phyloP scores from a whole-genome alignment of 2,329 filamentous ascomycete species.

The Pyrenophora seminiperda region DNA sequence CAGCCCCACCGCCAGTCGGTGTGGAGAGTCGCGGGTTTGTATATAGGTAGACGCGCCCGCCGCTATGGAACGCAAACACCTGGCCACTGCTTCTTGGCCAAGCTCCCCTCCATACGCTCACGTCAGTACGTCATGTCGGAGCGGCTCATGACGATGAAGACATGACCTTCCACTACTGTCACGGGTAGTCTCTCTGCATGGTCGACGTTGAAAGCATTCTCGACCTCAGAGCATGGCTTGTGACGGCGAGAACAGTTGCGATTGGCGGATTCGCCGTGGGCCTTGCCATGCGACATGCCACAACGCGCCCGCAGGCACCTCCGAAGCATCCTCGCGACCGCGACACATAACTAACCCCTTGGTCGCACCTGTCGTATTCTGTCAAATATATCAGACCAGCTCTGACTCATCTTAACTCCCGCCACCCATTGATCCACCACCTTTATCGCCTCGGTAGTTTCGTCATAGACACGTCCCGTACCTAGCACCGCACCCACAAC shows the following conservation, averaged over 20 bases:
- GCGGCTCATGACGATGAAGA: slow-evolving; percentile 1
- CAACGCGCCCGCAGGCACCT: slow-evolving; percentile 20
- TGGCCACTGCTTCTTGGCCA: slow-evolving; percentile 1
- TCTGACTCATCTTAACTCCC: slow-evolving; percentile 26
- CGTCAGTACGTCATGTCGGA: background rate
- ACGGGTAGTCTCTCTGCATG: slow-evolving; percentile 12
- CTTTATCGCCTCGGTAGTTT: slow-evolving; percentile 35
- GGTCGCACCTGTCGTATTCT: slow-evolving; percentile 14
- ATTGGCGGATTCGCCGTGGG: slow-evolving; percentile 35
- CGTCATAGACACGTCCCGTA: slow-evolving; percentile 35
- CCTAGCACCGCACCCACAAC: slow-evolving; percentile 23
- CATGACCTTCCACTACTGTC: slow-evolving; percentile 7
- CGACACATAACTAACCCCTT: slow-evolving; percentile 18
- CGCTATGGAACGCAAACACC: slow-evolving; percentile 5
- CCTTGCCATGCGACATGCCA: slow-evolving; percentile 26
- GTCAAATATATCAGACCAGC: slow-evolving; percentile 11
- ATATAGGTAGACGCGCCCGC: slow-evolving; percentile 17
- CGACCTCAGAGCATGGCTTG: slow-evolving; percentile 32
- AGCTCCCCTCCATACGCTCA: background rate
- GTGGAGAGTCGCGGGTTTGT: slow-evolving; percentile 26
- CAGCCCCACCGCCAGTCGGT: slow-evolving; percentile 31
- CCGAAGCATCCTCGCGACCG: slow-evolving; percentile 13
- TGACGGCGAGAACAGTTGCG: slow-evolving; percentile 26
- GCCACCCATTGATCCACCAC: slow-evolving; percentile 18
- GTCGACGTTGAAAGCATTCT: slow-evolving; percentile 16